Base-by-base conservation (phyloP, 495 filamentous ascomycete species). In the Neurospora sp. region DNA sequence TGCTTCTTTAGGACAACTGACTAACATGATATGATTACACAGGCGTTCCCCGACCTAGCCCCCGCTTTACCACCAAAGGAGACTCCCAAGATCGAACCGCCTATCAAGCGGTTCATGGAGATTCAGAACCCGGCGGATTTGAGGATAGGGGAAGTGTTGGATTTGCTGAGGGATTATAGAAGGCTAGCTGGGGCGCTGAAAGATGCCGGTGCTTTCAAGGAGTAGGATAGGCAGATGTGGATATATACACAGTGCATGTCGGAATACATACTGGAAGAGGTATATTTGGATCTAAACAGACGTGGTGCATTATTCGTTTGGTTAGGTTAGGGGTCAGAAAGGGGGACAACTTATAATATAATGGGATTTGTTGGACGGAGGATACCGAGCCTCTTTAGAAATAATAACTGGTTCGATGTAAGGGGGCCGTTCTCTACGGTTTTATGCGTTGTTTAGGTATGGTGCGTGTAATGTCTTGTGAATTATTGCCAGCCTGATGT, bases 81-180 rank as follows among this genome's bases (percentile, higher is more conserved):
- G 38, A 73, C 74, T 5, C 81, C 84, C 68, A 91, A 89, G 78
- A 83, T 92, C 12, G 86, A 88, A 14, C 92, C 92, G 35, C 93
- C 94, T 0, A 90, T 91, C 73, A 87, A 90, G 79, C 87, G 91
- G 69, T 98, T 98, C 81, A 86, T 98, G 80, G 92, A 95, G 69
- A 81, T 91, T 42, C 86, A 92, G 77, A 90, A 92, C 80, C 91
- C 90, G 9, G 87, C 87, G 8, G 94, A 98, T 71, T 81, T 99
- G 61, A 91, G 86, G 71, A 81, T 98, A 68, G 90, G 90, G 22
- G 96, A 99, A 77, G 90, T 98, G 48, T 82, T 92, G 46, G 89
- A 92, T 72, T 78, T 99, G 73, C 82, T 99, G 70, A 88, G 88
- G 76, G 96, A 98, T 81, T 99, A 98, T 80, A 90, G 94, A 74